phyloP scores from a whole-genome alignment of 2,329 filamentous ascomycete species.

The Huntiella decipiens region DNA sequence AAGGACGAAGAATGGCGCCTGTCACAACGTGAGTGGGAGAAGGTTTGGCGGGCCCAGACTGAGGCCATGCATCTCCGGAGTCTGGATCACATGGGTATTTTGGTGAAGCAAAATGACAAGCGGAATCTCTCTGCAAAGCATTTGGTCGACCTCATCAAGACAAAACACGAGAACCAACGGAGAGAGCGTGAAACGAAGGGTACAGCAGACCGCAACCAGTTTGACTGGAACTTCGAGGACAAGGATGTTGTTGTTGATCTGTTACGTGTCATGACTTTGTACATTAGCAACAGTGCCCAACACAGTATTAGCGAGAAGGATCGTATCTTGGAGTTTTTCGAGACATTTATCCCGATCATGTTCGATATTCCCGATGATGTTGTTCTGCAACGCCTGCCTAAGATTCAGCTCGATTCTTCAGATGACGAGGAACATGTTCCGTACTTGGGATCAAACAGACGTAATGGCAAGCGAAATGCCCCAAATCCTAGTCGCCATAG shows the following conservation, averaged over 20 bases:
- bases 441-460: conserved; percentile 42
- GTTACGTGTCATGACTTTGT: conserved; percentile 43
- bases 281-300: conserved; percentile 47
- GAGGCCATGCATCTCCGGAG: conserved; percentile 90
- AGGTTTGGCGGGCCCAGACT: conserved; percentile 93
- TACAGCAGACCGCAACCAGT: conserved; percentile 50
- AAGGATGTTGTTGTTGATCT: conserved; percentile 46
- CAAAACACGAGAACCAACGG: conserved; percentile 78
- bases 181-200: conserved; percentile 46
- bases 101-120: conserved; percentile 78
- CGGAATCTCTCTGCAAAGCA: conserved; percentile 79
- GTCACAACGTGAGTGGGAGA: conserved; percentile 93
- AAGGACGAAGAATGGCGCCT: conserved; percentile 97
- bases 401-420: conserved; percentile 49
- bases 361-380: conserved; percentile 56
- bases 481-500: conserved; percentile 60
- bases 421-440: conserved; percentile 58
- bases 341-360: conserved; percentile 56
- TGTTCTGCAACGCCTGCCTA: conserved; percentile 46
- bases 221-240: conserved; percentile 55
- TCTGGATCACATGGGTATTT: conserved; percentile 88
- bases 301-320: conserved; percentile 56
- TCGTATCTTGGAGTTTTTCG: conserved; percentile 55
- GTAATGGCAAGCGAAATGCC: conserved; percentile 62
- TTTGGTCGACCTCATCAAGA: conserved; percentile 75